A percentile compares a stretch with the other conserved stretches of the same genome.
These are phyloP conservation scores for Citrus trifoliata DNA, from an alignment of 345 rosid genomes.

Conservation along the genomic window DNA sequence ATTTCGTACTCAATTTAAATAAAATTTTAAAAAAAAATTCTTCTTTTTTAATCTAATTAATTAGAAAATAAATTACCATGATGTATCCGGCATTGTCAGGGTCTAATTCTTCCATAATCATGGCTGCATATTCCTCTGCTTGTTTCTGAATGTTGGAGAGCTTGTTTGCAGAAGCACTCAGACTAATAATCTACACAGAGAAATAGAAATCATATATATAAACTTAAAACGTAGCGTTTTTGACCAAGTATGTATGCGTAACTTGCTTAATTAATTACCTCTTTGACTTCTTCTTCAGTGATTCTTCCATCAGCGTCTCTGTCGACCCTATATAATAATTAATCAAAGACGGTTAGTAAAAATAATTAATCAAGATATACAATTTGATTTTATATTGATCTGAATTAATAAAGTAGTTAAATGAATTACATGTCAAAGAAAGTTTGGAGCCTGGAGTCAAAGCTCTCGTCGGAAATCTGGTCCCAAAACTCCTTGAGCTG, in stretches of 20 bases:
- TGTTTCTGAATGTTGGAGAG: slow-evolving; percentile 80
- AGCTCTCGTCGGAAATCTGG: slow-evolving; percentile 77
- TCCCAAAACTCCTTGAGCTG: slow-evolving; percentile 80
- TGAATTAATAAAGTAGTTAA: background rate
- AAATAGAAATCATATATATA: too few relatives aligned
- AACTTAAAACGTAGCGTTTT: background rate
- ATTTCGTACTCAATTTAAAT: background rate
- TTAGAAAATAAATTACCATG: slow-evolving; percentile 40
- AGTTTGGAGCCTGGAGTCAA: slow-evolving; percentile 80
- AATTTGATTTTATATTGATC: background rate
- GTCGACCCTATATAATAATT: slow-evolving; percentile 53
- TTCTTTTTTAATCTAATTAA: background rate
- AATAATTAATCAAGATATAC: too few relatives aligned
- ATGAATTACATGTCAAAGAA: slow-evolving; percentile 79
- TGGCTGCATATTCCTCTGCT: slow-evolving; percentile 75
- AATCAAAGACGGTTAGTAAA: background rate
- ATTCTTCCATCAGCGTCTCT: slow-evolving; percentile 83
- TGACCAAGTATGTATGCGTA: background rate
- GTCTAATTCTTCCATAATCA: slow-evolving; percentile 89
- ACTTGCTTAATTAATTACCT: slow-evolving; percentile 32
- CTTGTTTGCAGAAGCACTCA: slow-evolving; percentile 92
- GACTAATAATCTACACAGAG: slow-evolving; percentile 58
- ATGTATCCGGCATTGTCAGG: slow-evolving; percentile 81
- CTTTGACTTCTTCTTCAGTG: slow-evolving; percentile 78
- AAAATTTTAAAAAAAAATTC: too few relatives aligned